Evolutionary conservation across 1,284 basidiomycete species (phyloP), one percentile per base, ranked within the genome.

Genomic region (Inonotus hispidus): DNA sequence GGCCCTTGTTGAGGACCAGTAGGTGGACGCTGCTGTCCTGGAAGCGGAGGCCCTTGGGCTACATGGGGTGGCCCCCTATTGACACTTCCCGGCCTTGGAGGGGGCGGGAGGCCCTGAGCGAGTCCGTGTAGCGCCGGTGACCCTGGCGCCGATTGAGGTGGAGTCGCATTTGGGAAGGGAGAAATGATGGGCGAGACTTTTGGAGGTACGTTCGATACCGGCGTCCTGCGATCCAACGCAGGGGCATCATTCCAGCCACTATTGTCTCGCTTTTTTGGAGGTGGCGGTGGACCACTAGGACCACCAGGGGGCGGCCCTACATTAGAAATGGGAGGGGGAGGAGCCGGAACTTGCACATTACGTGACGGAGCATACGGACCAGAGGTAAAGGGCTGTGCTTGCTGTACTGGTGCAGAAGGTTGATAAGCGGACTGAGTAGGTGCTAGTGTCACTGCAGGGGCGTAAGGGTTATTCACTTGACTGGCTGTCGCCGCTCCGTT

Each of bases 161-260:
- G 71, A 0, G 71, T 65, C n/a, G 79, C 79, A 66, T 92, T 93
- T 7, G 93, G 92, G 85, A 98, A 97, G 0, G 95, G 95, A 27
- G 92, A 84, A 14, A 87, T 88, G 72, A 98, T 96, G 1, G 92
- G 82, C 2, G 78, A 76, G 0, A 82, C 84, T 68, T 90, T 90
- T 49, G 72, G 73, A 25, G 74, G 66, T 56, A 72, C 77, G 7
- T 79, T 69, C 1, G 82, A 76, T 41, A 78, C 78, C 1, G 85
- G 79, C 1, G 81, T 80, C 56, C 85, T 84, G 55, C 80, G 76
- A 13, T 77, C 71, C 6, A 75, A 65, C 7, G 82, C 67, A 1
- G 93, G 93, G 0, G 91, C 85, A 69, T 98, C 95, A 70, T 98
- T 98, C 95, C 95, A 98, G 0, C 92, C 93, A 10, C 85, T 83